Conservation (phyloP, 2,329 filamentous ascomycete species). For the Colletotrichum plurivorum region DNA sequence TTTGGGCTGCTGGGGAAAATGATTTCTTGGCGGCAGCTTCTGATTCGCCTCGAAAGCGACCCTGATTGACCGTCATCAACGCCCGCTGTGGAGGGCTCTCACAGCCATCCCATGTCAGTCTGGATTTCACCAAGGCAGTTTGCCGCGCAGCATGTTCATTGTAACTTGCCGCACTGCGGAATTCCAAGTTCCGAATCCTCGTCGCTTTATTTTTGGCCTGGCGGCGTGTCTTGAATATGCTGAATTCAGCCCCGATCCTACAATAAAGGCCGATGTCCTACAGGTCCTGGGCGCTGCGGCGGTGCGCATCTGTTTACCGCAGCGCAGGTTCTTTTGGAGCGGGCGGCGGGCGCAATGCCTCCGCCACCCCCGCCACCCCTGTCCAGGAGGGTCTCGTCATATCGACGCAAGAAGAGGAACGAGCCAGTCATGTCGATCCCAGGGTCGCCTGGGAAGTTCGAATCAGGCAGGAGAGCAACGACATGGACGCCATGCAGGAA, state of each 20-base stretch:
- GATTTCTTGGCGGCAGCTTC: slow-evolving; percentile 12
- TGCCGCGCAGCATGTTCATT: slow-evolving; percentile 1
- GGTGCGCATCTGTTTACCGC: slow-evolving; percentile 3
- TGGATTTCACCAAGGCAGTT: neutral
- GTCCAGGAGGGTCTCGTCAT: neutral
- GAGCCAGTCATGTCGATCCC: slow-evolving; percentile 9
- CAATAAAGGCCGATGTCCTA: neutral
- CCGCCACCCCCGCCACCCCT: neutral
- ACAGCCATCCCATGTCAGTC: neutral
- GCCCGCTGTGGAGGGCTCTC: slow-evolving; percentile 18
- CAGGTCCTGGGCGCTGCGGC: neutral
- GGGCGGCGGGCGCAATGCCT: slow-evolving; percentile 35
- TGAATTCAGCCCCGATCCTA: neutral
- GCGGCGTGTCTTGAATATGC: neutral
- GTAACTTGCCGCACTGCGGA: neutral
- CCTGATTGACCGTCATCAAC: slow-evolving; percentile 25
- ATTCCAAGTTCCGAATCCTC: slow-evolving; percentile 6
- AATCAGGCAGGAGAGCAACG: slow-evolving; percentile 35
- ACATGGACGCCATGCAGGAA: slow-evolving; percentile 18
- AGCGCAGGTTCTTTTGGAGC: slow-evolving; percentile 4
- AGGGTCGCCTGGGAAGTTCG: slow-evolving; percentile 16
- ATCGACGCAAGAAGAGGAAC: slow-evolving; percentile 8
- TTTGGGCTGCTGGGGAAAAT: neutral
- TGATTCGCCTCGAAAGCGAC: slow-evolving; percentile 26
- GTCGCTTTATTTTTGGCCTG: slow-evolving; percentile 11